These are phyloP conservation scores for Panicum miliaceum DNA, from an alignment of 176 grass and related monocot species.

Conservation along the genomic window DNA sequence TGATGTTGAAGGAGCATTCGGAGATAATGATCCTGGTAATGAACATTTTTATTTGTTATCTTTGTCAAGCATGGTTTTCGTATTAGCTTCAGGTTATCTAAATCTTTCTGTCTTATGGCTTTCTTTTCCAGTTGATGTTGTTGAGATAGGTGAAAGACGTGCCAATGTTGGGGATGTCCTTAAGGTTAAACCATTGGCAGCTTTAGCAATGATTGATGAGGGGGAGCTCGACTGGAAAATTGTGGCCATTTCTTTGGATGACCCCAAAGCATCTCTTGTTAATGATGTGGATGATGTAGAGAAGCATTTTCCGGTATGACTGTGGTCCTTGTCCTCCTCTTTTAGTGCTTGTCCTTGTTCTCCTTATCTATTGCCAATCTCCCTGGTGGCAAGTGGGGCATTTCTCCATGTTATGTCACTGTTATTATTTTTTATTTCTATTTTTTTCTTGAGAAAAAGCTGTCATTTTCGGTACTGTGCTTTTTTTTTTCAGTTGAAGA, in stretches of 20 bases:
- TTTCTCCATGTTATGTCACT: neutral
- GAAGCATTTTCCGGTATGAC: conserved; percentile 89
- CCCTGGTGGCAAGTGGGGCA: neutral
- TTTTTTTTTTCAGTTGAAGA: neutral
- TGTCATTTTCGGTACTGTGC: neutral
- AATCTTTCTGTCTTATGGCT: conserved; percentile 17
- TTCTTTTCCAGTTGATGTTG: conserved; percentile 87
- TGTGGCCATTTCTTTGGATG: conserved; percentile 93
- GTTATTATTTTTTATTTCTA: neutral
- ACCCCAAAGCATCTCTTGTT: conserved; percentile 95
- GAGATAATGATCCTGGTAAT: conserved; percentile 96
- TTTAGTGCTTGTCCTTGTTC: conserved; percentile 38
- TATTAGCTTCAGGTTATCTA: neutral
- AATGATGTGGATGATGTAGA: conserved; percentile 95
- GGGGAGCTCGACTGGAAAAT: conserved; percentile 99
- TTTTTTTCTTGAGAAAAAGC: neutral
- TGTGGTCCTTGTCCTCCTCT: conserved; percentile 17
- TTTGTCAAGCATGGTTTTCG: conserved; percentile 24
- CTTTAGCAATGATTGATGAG: conserved; percentile 99
- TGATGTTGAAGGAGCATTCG: conserved; percentile 93
- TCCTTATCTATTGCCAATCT: conserved; percentile 16
- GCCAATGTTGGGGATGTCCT: conserved; percentile 89
- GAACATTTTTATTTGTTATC: conserved; percentile 7
- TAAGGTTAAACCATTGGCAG: conserved; percentile 94
- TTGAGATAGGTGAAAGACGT: conserved; percentile 89